Percentiles rank a stretch among this genome's conserved stretches.
Evolutionary conservation across 2,329 filamentous ascomycete genomes (phyloP).

Genomic region (Aspergillus sp.): DNA sequence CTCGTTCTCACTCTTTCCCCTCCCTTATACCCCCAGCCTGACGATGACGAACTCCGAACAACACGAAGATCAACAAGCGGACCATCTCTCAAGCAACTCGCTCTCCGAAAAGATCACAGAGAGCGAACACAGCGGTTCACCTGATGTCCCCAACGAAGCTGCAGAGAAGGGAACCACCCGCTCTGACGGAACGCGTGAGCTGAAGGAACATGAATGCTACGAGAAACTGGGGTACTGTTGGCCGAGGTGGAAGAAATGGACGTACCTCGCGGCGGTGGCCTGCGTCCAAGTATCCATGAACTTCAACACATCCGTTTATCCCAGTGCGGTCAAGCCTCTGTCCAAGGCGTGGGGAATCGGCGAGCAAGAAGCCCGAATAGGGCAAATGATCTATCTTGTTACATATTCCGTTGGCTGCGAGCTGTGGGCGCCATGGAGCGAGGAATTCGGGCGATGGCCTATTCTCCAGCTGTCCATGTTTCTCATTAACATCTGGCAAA

Average conservation of each 20-base stretch:
- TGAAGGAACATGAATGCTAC: conserved; percentile 48
- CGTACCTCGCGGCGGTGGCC: conserved; percentile 48
- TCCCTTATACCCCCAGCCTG: background rate
- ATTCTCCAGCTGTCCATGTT: conserved; percentile 62
- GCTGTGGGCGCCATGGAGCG: conserved; percentile 74
- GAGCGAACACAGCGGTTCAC: background rate
- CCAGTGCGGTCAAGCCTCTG: conserved; percentile 56
- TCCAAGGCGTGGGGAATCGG: conserved; percentile 56
- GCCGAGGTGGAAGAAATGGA: conserved; percentile 25
- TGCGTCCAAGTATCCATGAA: conserved; percentile 64
- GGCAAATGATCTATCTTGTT: conserved; percentile 65
- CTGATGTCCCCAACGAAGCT: background rate
- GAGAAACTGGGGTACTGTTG: conserved; percentile 53
- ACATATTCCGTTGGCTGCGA: conserved; percentile 74
- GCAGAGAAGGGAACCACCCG: background rate
- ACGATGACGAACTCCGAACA: background rate
- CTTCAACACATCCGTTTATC: conserved; percentile 63
- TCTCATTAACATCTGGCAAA: conserved; percentile 64
- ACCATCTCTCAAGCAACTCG: background rate
- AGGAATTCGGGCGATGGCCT: conserved; percentile 66
- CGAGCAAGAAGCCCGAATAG: conserved; percentile 55
- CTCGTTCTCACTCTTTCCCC: background rate
- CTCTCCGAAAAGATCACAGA: background rate
- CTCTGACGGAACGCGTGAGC: conserved; percentile 16
- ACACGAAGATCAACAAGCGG: background rate